Base-by-base conservation (phyloP, 2,329 filamentous ascomycete species). In the Paecilomyces niveus region DNA sequence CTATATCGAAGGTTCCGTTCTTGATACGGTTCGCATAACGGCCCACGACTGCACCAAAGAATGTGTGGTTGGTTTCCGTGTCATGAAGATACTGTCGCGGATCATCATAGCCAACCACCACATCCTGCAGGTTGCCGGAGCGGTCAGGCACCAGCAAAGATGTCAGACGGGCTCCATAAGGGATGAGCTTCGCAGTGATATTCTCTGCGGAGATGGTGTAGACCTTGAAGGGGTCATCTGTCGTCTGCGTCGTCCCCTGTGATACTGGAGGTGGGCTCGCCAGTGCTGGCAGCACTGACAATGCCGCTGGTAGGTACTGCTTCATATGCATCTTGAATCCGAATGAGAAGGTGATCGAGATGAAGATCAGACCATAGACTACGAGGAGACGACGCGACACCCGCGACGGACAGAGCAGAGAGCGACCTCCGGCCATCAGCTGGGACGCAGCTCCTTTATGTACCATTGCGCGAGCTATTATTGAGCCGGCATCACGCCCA, bases 1-100 rank as follows among this genome's bases (percentile, higher is more conserved):
- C 77, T 58, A 84, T 71, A 22, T 73, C 73, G 68, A 84, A 84
- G 3, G 81, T 83, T 55, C 80, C 80, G 59, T 83, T 83, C 72
- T 79, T 82, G 69, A 82, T 82, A 45, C 80, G 78, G 65, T 83
- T 83, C 58, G 80, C 80, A 69, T 82, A 83, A 54, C 80, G 76
- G 58, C 80, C 80, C 13, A 80, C 78, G 5, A 79, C 68, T 1
- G 78, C 68, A 18, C 78, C 78, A 60, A 79, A 79, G 68, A 71
- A 80, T 54, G 76, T 80, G 64, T 79, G 76, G 54, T 76, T 76
- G 32, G 76, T 79, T 60, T 76, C 65, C 8, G 73, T 74, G 61
- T 82, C 79, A 26, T 70, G 68, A 54, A 78, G 61, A 64, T 81
- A 78, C 60, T 75, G 63, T 21, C 68, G 68, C 2, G 75, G 70